A percentile compares a stretch with the other conserved stretches of the same genome.
Evolutionary conservation across 1,139 yeast species (phyloP).

Genomic region (Yamadazyma pseudoaaseri): DNA sequence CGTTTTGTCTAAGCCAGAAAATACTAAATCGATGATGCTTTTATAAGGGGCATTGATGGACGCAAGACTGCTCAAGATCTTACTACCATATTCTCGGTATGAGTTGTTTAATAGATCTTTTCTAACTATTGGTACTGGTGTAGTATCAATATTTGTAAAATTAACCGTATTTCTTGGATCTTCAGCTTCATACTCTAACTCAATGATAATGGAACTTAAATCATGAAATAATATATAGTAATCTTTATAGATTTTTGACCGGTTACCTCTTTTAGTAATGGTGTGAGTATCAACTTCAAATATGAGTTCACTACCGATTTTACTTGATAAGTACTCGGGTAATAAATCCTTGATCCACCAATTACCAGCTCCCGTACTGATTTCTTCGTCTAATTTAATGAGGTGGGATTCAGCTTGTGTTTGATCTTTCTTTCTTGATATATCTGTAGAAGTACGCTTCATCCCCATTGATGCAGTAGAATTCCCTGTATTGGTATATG

Average conservation of each 20-base stretch:
- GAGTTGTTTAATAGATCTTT: constrained; percentile 51
- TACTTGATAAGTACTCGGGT: constrained; percentile 53
- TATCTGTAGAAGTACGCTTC: constrained; percentile 18
- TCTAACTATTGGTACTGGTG: constrained; percentile 49
- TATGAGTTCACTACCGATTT: constrained; percentile 47
- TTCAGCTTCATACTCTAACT: constrained; percentile 52
- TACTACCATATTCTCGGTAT: constrained; percentile 46
- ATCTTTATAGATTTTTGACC: constrained; percentile 53
- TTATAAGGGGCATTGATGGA: neutral
- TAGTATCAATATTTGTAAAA: constrained; percentile 38
- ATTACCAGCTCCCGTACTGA: constrained; percentile 25
- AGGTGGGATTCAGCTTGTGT: constrained; percentile 31
- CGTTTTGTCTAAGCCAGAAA: constrained; percentile 12
- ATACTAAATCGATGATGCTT: constrained; percentile 23
- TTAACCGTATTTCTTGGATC: constrained; percentile 57
- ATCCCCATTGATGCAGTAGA: constrained; percentile 19
- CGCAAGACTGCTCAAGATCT: constrained; percentile 12
- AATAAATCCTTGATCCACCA: constrained; percentile 70
- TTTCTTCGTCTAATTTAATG: constrained; percentile 29
- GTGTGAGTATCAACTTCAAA: constrained; percentile 66
- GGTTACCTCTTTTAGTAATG: constrained; percentile 58
- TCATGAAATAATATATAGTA: constrained; percentile 75
- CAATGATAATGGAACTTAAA: constrained; percentile 64
- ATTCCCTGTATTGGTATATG: constrained; percentile 23
- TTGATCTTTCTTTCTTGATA: constrained; percentile 16